These are phyloP conservation scores for Amphicarpaea edgeworthii DNA, from an alignment of 306 rosid species.

Conservation along the genomic window DNA sequence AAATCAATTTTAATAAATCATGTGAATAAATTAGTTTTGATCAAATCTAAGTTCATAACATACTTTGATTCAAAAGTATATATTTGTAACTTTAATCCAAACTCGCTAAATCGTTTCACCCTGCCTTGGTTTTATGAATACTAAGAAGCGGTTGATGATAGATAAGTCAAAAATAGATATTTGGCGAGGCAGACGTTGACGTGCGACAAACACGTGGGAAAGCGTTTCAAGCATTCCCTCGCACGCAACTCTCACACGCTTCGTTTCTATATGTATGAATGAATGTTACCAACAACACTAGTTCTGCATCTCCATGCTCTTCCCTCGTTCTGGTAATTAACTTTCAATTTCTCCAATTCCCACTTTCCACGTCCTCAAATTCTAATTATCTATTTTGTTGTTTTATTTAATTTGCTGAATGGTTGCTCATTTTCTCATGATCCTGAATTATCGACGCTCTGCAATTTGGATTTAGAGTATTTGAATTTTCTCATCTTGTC, in stretches of 20 bases:
- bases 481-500: slow-evolving; percentile 8
- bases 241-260: slow-evolving; percentile 89
- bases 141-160: neutral
- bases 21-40: no score
- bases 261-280: slow-evolving; percentile 14
- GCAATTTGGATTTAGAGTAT: slow-evolving; percentile 9
- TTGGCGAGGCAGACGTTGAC: slow-evolving; percentile 72
- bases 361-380: neutral
- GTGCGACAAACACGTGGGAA: slow-evolving; percentile 61
- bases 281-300: neutral
- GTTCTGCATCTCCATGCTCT: slow-evolving; percentile 6
- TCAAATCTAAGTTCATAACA: no score
- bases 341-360: slow-evolving; percentile 21
- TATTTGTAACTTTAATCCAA: no score
- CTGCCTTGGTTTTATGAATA: no score
- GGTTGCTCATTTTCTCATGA: slow-evolving; percentile 18
- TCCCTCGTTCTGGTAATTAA: slow-evolving; percentile 47
- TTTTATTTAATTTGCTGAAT: neutral
- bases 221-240: slow-evolving; percentile 62
- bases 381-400: neutral
- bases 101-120: no score
- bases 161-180: slow-evolving; percentile 54
- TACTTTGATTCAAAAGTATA: no score
- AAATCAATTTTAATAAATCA: neutral
- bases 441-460: neutral